Conservation (phyloP, 805 yeast genomes). For the Wickerhamomyces mucosus region DNA sequence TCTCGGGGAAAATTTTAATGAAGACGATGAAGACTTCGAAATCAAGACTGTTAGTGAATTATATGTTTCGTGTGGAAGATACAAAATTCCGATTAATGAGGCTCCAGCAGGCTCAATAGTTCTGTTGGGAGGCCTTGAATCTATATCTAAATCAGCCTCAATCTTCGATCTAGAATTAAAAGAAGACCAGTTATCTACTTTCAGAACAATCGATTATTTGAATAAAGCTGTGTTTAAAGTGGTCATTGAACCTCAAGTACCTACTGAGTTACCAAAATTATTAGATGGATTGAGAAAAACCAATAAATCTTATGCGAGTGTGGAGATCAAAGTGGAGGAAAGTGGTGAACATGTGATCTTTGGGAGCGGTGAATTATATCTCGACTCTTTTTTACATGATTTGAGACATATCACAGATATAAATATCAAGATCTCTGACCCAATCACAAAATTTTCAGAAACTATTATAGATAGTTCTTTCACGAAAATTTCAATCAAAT, state of each 20-base stretch:
- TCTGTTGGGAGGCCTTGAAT: constrained; percentile 54
- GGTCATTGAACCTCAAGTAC: constrained; percentile 73
- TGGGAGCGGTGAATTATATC: constrained; percentile 81
- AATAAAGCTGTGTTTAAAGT: constrained; percentile 61
- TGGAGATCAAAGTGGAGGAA: constrained; percentile 67
- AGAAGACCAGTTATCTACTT: constrained; percentile 17
- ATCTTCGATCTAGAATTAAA: constrained; percentile 26
- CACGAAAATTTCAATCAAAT: constrained; percentile 52
- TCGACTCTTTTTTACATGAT: constrained; percentile 79
- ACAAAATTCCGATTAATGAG: constrained; percentile 42
- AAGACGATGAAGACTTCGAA: constrained; percentile 38
- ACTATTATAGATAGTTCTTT: constrained; percentile 58
- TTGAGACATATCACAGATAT: constrained; percentile 50
- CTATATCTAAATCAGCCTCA: constrained; percentile 53
- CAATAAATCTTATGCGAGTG: constrained; percentile 55
- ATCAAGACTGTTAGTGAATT: constrained; percentile 22
- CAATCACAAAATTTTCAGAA: constrained; percentile 73
- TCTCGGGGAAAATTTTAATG: constrained; percentile 45
- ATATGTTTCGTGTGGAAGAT: constrained; percentile 60
- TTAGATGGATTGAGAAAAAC: constrained; percentile 59
- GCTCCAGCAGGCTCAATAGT: constrained; percentile 63
- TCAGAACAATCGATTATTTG: constrained; percentile 34
- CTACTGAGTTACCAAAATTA: constrained; percentile 69
- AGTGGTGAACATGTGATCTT: constrained; percentile 77
- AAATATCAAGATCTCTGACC: constrained; percentile 76